These are phyloP conservation scores for Graphiopsis chlorocephala DNA, from an alignment of 2,329 filamentous ascomycete genomes.

Conservation along the genomic window DNA sequence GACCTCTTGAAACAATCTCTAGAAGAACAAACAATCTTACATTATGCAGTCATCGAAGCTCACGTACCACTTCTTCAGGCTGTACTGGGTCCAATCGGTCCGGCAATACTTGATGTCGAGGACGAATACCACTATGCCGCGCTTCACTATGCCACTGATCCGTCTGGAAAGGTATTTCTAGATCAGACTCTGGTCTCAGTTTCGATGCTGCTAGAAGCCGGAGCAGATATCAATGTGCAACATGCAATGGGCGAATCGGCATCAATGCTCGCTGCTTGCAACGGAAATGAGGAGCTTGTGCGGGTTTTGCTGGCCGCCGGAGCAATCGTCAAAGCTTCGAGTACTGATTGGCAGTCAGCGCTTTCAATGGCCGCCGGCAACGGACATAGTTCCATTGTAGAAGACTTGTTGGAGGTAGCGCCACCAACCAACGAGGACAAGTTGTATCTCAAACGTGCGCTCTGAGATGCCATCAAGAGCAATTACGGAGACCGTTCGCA, in stretches of 20 bases:
- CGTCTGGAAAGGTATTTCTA: rapidly evolving
- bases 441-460: background rate
- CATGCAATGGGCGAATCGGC: background rate
- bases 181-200: background rate
- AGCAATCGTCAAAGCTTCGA: background rate
- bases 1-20: too few species aligned
- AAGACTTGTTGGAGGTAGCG: background rate
- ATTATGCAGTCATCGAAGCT: background rate
- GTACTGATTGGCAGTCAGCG: background rate
- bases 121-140: rapidly evolving
- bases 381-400: background rate
- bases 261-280: background rate
- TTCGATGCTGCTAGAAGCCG: background rate
- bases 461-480: rapidly evolving
- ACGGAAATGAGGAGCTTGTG: background rate
- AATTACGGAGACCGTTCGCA: background rate
- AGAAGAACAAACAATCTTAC: background rate
- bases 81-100: background rate
- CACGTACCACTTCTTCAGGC: background rate
- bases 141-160: background rate
- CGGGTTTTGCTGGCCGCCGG: background rate
- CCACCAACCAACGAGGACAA: background rate
- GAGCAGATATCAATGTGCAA: background rate
- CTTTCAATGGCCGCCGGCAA: background rate
- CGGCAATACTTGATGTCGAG: background rate